These are phyloP conservation scores for Uronychia setigera DNA, from an alignment of 73 alveolate genomes.

Conservation along the genomic window DNA sequence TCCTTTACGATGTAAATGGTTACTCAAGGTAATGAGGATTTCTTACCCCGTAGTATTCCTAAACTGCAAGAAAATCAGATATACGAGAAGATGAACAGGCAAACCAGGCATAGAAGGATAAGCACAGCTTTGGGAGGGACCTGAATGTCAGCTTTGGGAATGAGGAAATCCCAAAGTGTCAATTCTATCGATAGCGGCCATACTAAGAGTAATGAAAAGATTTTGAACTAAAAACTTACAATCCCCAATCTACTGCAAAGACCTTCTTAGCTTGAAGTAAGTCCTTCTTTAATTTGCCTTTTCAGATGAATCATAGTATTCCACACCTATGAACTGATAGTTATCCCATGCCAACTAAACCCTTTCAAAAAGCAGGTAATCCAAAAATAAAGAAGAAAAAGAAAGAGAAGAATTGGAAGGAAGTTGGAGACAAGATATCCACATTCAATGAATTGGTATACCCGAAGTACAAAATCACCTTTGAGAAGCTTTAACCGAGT, in stretches of 20 bases:
- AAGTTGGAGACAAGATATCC: conserved; percentile 27
- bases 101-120: conserved; percentile 25
- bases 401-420: conserved; percentile 21
- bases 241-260: not conserved
- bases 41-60: conserved; percentile 1
- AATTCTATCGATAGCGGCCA: not conserved
- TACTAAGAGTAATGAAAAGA: too few relatives aligned
- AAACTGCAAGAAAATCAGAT: conserved; percentile 22
- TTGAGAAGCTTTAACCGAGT: conserved; percentile 12
- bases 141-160: conserved; percentile 3
- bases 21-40: conserved; percentile 21
- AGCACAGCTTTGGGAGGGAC: conserved; percentile 15
- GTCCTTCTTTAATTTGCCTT: not conserved
- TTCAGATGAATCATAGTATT: not conserved
- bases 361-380: too few relatives aligned
- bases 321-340: too few relatives aligned
- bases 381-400: conserved; percentile 6
- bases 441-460: conserved; percentile 33
- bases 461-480: conserved; percentile 36
- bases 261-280: not conserved
- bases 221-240: too few relatives aligned
- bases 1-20: conserved; percentile 19
- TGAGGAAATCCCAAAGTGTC: not conserved
- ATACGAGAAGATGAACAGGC: conserved; percentile 1
- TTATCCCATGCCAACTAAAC: too few relatives aligned